phyloP scores from a whole-genome alignment of 768 basidiomycete genomes.

The Russula brevipes region DNA sequence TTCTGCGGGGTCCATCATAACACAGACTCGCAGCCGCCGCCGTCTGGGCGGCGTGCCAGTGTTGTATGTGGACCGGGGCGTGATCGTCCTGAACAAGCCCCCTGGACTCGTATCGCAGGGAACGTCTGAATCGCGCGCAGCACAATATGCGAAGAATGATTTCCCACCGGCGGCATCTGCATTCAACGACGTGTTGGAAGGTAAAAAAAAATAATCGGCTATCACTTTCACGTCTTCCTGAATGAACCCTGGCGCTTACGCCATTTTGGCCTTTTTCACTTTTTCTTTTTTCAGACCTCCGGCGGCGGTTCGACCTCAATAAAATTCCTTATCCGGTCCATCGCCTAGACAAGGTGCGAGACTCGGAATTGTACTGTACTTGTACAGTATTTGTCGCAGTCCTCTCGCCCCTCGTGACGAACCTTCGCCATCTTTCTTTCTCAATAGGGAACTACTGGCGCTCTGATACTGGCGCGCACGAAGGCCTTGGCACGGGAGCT shows the following conservation, averaged over 20 bases:
- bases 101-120: conserved; percentile 23
- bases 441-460: conserved; percentile 23
- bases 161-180: background rate
- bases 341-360: conserved; percentile 25
- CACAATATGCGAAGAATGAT: background rate
- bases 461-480: conserved; percentile 21
- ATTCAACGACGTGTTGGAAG: conserved; percentile 6
- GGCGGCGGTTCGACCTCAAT: background rate
- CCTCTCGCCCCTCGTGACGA: too few relatives aligned
- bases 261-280: background rate
- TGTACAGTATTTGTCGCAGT: too few relatives aligned
- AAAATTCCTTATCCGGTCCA: conserved; percentile 23
- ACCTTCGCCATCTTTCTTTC: background rate
- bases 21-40: background rate
- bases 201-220: background rate
- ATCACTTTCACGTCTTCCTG: too few relatives aligned
- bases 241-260: too few relatives aligned
- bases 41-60: background rate
- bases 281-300: conserved; percentile 6
- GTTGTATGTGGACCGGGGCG: conserved; percentile 22
- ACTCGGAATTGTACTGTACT: too few relatives aligned
- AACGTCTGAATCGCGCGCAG: background rate
- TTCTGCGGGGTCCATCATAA: background rate
- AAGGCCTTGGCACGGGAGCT: conserved; percentile 19
- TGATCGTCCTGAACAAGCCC: conserved; percentile 25